These are phyloP conservation scores for Leccinum obscurum DNA, from an alignment of 768 basidiomycete genomes.

Conservation along the genomic window DNA sequence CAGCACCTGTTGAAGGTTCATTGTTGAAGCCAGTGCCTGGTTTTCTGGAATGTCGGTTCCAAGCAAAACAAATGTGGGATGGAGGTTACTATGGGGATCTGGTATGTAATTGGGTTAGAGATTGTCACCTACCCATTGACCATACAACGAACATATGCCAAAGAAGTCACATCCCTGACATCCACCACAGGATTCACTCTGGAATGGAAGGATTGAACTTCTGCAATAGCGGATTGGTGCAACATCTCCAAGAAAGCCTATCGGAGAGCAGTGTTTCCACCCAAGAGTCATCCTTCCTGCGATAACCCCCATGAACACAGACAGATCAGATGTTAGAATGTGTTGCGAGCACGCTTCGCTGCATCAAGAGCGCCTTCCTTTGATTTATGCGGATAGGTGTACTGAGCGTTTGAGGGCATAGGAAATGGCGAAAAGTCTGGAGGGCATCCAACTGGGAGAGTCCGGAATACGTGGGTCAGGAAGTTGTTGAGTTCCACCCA, in stretches of 20 bases:
- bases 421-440: neutral
- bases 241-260: too few species aligned
- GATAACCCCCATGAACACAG: neutral
- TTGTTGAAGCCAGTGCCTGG: neutral
- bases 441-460: neutral
- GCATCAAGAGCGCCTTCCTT: neutral
- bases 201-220: too few species aligned
- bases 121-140: too few species aligned
- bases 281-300: neutral
- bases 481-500: neutral
- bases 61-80: neutral
- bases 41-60: neutral
- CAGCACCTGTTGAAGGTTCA: neutral
- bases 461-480: neutral
- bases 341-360: neutral
- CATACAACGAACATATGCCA: too few species aligned
- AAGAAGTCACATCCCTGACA: too few species aligned
- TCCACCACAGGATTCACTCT: too few species aligned
- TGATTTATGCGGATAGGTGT: neutral
- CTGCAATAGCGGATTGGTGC: too few species aligned
- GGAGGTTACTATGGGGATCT: neutral
- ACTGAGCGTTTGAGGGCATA: neutral
- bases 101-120: neutral
- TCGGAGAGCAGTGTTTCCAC: neutral
- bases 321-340: neutral